Evolutionary conservation across 257 asterid genomes (phyloP), one percentile per base, ranked within the genome.

Genomic region (Solanum megistacrolobum): DNA sequence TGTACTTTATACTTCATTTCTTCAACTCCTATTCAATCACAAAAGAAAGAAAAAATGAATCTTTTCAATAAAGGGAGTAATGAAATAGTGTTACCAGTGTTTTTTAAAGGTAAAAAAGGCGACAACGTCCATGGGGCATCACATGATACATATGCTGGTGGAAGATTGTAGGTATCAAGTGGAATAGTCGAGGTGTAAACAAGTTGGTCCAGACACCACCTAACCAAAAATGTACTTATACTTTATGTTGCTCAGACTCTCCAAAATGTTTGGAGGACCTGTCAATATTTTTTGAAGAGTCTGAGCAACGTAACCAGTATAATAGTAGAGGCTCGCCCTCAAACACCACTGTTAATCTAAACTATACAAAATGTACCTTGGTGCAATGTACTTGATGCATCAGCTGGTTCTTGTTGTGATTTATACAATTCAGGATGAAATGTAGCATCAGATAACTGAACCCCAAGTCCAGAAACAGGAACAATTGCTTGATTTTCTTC

Each of bases 401-500:
- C 79, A 36, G 55, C 31, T 39, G 35, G 32, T 76, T 12, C 85
- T 79, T 79, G 3, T 79, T 41, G 84, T 79, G 65, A 43, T 71
- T 25, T 88, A 78, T 52, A 52, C 27, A 62, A 36, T 74, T 71
- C 81, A 41, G 41, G 83, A 73, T 48, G 29, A 38, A 29, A 84
- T 84, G 87, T 27, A 27, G 6, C 66, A 48, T 81, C 85, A 27
- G 85, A 81, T 81, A 29, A 83, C 9, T 55, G 58, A 46, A 79
- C 34, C 12, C 39, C 27, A 36, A 84, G 25, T 69, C 52, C 90
- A 43, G 90, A 85, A 84, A 89, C 73, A 43, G 38, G 86, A 18
- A n/a, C 83, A 25, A 38, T 31, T 2, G 76, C 90, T 18, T 55
- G 87, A 82, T 83, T n/a, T 7, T 88, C 88, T 39, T 83, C 55